Percentiles rank a stretch among this genome's conserved stretches.
phyloP scores from a whole-genome alignment of 1,284 basidiomycete genomes.

The Apiotrichum porosum region DNA sequence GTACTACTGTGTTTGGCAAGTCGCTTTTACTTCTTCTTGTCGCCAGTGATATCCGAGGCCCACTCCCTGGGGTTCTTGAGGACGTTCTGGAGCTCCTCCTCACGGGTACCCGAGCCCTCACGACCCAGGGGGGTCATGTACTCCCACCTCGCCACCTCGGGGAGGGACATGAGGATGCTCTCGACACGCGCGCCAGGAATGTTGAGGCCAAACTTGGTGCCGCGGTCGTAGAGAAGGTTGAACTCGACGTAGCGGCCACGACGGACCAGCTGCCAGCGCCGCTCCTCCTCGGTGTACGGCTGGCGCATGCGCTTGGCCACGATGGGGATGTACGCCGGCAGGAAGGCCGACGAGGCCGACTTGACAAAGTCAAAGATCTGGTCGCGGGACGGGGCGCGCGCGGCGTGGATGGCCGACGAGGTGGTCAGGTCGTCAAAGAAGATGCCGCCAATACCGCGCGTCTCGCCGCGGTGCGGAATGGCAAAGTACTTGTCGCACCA shows the following conservation, averaged over 20 bases:
- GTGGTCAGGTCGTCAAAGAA: conserved; percentile 86
- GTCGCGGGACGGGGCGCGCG: conserved; percentile 50
- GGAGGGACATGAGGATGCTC: conserved; percentile 85
- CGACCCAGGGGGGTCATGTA: conserved; percentile 77
- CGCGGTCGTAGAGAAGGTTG: conserved; percentile 77
- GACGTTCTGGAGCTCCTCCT: conserved; percentile 65
- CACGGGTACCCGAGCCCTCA: conserved; percentile 60
- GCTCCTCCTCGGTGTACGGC: conserved; percentile 59
- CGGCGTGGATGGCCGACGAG: conserved; percentile 34
- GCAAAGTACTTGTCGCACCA: conserved; percentile 99
- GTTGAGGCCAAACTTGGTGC: conserved; percentile 70
- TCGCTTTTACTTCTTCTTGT: background rate
- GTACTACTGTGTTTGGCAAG: background rate
- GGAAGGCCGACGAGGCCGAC: conserved; percentile 66
- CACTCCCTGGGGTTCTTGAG: conserved; percentile 67
- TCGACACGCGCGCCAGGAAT: conserved; percentile 88
- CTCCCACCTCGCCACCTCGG: conserved; percentile 88
- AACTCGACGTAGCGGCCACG: conserved; percentile 91
- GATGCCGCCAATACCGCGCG: conserved; percentile 86
- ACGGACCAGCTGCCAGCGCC: conserved; percentile 84
- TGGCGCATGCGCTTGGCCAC: conserved; percentile 57
- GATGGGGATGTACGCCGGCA: conserved; percentile 85
- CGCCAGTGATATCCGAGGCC: conserved; percentile 42
- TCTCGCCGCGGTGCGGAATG: conserved; percentile 86
- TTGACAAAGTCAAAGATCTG: conserved; percentile 73